Evolutionary conservation across 2,329 filamentous ascomycete species (phyloP), one percentile per base, ranked within the genome.

Genomic region (Trichothecium sympodiale): DNA sequence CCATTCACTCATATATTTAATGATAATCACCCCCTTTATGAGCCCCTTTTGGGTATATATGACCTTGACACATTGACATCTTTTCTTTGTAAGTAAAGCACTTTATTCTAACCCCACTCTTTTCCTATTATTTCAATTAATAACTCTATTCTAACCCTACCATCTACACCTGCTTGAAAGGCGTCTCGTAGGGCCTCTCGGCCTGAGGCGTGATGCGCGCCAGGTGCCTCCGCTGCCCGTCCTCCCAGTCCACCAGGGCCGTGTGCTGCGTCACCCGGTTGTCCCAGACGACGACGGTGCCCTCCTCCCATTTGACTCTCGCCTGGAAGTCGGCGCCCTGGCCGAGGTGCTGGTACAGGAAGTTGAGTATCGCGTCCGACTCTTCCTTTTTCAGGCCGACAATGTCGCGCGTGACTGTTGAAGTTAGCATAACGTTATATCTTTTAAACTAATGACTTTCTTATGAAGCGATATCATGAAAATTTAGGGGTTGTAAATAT

Each of bases 281-380:
- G 55, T 91, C 85, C 84, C 84, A 93, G 1, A 89, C 77, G 2
- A 91, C 82, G 1, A 93, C 84, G 0, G 83, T 89, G n/a, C 75
- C 72, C 30, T 75, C 67, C 46, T 77, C 76, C 85, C 85, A 93
- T 55, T 80, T 82, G 34, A 94, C 69, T 17, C 80, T 67, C 5
- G 73, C 78, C 46, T 85, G 80, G 40, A 80, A 64, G 53, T 87
- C 82, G 29, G 80, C 78, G 20, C 65, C 65, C 32, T 55, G 57
- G 2, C 61, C 59, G 13, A 71, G 60, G 42, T 71, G 67, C 48
- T 65, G 57, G 44, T 65, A 86, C 6, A 87, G 62, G 57, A 88
- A 82, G 50, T 83, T 77, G 37, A 87, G 67, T 8, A 87, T 62
- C 33, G 69, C 69, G 43, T 93, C 86, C 2, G 79, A 85, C 53